Conservation (phyloP, 768 basidiomycete genomes). For the Lentinula boryana region DNA sequence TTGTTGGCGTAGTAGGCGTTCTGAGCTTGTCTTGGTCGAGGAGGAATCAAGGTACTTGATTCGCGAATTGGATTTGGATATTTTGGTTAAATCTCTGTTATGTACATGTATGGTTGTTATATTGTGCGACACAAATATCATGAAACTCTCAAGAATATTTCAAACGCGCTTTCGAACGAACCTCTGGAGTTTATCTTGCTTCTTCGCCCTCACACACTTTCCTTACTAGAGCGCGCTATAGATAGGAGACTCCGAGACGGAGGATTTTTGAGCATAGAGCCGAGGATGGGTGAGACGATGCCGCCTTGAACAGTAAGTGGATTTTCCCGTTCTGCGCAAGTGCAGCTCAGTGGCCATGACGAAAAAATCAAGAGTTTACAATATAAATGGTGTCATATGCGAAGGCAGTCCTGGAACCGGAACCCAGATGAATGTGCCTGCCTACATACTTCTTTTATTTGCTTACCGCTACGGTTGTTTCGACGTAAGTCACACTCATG, state of each 20-base stretch:
- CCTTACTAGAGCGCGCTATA: no score
- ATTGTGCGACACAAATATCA: neutral
- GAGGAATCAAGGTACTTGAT: slow-evolving; percentile 56
- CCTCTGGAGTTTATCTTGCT: no score
- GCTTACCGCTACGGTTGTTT: neutral
- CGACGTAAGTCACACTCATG: neutral
- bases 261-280: no score
- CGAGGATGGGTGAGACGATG: no score
- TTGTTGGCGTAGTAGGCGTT: slow-evolving; percentile 73
- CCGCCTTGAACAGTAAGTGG: no score
- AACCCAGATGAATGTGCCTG: neutral
- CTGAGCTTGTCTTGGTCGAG: slow-evolving; percentile 67
- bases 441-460: neutral
- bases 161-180: neutral
- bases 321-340: neutral
- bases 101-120: neutral
- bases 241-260: no score
- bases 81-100: neutral
- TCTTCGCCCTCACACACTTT: no score
- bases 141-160: no score
- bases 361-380: neutral
- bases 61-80: neutral
- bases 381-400: neutral
- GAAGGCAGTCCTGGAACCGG: neutral
- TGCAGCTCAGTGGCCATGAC: neutral